phyloP scores from a whole-genome alignment of 108 stramenopile genomes.

The Conticribra guillardii region DNA sequence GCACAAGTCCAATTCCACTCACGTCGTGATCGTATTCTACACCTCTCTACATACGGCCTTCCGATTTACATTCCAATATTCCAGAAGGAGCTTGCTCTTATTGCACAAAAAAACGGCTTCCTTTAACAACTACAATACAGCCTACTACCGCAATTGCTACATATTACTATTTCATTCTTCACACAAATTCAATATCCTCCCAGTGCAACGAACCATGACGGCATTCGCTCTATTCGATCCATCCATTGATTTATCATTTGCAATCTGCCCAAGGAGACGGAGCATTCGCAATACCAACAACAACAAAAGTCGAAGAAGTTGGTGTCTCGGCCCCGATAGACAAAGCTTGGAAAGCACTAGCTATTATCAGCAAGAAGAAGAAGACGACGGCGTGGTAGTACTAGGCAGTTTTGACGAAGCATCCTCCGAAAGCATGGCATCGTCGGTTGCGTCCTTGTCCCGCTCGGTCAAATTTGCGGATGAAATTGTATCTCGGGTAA shows the following conservation, averaged over 20 bases:
- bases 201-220: neutral
- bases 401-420: neutral
- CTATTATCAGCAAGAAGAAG: neutral
- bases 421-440: neutral
- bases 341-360: neutral
- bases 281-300: neutral
- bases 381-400: neutral
- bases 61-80: too few species aligned
- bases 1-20: too few species aligned
- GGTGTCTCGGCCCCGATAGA: neutral
- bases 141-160: too few species aligned
- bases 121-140: too few species aligned
- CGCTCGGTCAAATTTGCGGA: slow-evolving; percentile 19
- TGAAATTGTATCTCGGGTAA: slow-evolving; percentile 7
- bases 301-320: neutral
- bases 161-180: too few species aligned
- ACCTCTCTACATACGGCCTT: too few species aligned
- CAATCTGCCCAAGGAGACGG: slow-evolving; percentile 6
- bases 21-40: too few species aligned
- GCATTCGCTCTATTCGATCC: slow-evolving; percentile 13
- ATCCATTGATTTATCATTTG: slow-evolving; percentile 23
- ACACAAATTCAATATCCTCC: too few species aligned
- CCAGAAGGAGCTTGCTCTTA: too few species aligned
- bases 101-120: too few species aligned
- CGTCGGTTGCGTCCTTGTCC: too few species aligned